Evolutionary conservation across 192 early-diverging fungal genomes (phyloP), one percentile per base, ranked within the genome.

Genomic region (Linnemannia hyalina): DNA sequence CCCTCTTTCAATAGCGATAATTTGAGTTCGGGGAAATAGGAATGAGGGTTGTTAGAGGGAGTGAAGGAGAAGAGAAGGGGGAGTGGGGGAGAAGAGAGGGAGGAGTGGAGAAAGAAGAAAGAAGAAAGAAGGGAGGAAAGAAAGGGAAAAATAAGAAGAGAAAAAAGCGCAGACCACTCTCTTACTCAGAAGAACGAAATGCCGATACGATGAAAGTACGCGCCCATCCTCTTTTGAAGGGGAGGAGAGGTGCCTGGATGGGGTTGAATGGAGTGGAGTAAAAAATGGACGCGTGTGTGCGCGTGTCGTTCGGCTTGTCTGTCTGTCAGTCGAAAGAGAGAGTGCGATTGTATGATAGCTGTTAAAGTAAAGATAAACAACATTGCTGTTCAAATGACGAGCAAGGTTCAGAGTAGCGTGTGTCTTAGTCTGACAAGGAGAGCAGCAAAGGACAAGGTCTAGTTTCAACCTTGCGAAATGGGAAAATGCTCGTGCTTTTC

Each of bases 401-500:
- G 20, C 49, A 52, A 20, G 49, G 49, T 20, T 20, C 49, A 52
- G 18, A 20, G 16, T 52, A 52, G 4, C 16, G 15, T 52, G 49
- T 52, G 49, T 52, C 49, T 52, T 52, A 52, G 49, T 52, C 49
- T 6, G 49, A 52, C 18, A 22, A 52, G 49, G 49, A 52, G 49
- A 18, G 4, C 49, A 52, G 49, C 49, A 52, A 52, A 52, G 49
- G 49, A 6, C 44, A 46, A 52, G 49, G 49, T 52, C 49, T 52
- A 52, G 49, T 16, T 52, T 52, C 49, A 52, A 52, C 18, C 49
- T 52, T 52, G 49, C 49, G 16, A 52, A 11, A 52, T 20, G 0
- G 22, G 29, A 15, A 42, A 60, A 36, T 40, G 57, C 75, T 76
- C 75, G 75, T 76, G 75, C 75, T 42, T 63, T 65, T 76, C 46